Conservation (phyloP, 2,329 filamentous ascomycete genomes). For the Pseudohalonectria lignicola region DNA sequence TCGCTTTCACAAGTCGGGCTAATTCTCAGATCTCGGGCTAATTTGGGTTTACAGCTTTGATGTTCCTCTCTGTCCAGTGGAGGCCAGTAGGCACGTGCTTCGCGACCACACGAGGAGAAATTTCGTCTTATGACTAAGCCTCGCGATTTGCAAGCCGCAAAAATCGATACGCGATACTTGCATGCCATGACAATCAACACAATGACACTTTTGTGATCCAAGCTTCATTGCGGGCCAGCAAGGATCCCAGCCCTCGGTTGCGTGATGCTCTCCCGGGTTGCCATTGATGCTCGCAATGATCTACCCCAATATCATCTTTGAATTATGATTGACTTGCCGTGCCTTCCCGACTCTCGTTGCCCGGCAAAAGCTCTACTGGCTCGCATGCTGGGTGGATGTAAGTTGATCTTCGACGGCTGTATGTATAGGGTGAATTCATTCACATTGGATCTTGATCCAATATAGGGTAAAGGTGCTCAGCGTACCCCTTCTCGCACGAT, state of each 20-base stretch:
- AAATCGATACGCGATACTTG: neutral
- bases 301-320: neutral
- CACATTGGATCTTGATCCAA: neutral
- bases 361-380: too few species aligned
- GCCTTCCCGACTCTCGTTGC: neutral
- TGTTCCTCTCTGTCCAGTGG: neutral
- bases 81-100: neutral
- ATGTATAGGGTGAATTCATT: neutral
- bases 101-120: too few species aligned
- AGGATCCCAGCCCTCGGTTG: neutral
- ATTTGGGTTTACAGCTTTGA: neutral
- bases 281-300: neutral
- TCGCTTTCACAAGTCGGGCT: neutral
- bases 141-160: too few species aligned
- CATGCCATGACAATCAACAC: too few species aligned
- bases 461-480: too few species aligned
- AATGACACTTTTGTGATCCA: neutral
- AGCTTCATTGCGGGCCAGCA: neutral
- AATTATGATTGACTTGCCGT: neutral
- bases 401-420: neutral
- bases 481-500: too few species aligned
- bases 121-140: too few species aligned
- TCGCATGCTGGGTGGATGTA: neutral
- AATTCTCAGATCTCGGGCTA: neutral
- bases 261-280: neutral